A percentile compares a stretch with the other conserved stretches of the same genome.
Evolutionary conservation across 2,329 filamentous ascomycete genomes (phyloP).

Genomic region (Aureobasidium namibiae): DNA sequence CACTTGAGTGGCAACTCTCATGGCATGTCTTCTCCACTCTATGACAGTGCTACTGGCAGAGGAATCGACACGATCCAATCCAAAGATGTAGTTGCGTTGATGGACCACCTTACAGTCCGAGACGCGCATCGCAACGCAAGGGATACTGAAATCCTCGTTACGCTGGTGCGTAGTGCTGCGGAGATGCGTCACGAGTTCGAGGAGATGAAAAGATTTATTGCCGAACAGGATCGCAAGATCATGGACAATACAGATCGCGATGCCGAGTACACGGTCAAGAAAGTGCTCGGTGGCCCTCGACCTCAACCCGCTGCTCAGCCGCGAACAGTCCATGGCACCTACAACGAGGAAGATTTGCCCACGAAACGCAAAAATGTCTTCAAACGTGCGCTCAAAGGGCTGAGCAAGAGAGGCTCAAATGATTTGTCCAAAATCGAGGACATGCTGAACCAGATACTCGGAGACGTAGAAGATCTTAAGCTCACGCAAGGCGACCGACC

Average conservation of each 20-base stretch:
- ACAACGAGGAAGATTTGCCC: slow-evolving; percentile 49
- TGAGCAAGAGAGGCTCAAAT: slow-evolving; percentile 78
- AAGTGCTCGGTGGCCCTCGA: slow-evolving; percentile 74
- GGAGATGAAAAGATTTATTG: slow-evolving; percentile 86
- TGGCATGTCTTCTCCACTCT: slow-evolving; percentile 80
- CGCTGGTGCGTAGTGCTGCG: slow-evolving; percentile 83
- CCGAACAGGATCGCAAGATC: slow-evolving; percentile 81
- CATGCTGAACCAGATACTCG: slow-evolving; percentile 83
- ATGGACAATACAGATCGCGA: slow-evolving; percentile 81
- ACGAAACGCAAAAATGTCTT: slow-evolving; percentile 91
- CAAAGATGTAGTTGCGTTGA: slow-evolving; percentile 91
- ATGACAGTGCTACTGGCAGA: slow-evolving; percentile 78
- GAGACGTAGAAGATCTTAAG: slow-evolving; percentile 69
- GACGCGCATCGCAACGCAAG: slow-evolving; percentile 93
- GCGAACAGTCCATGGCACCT: slow-evolving; percentile 42
- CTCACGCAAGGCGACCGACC: slow-evolving; percentile 25
- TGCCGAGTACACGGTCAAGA: slow-evolving; percentile 76
- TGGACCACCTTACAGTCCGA: slow-evolving; percentile 96
- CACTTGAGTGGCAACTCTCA: slow-evolving; percentile 86
- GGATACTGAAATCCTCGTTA: slow-evolving; percentile 92
- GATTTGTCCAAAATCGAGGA: slow-evolving; percentile 84
- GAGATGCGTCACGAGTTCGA: slow-evolving; percentile 97
- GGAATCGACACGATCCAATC: slow-evolving; percentile 90
- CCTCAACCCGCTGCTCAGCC: slow-evolving; percentile 51
- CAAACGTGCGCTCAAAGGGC: slow-evolving; percentile 80